Base-by-base conservation (phyloP, 495 filamentous ascomycete species). In the Penicillium samsonianum region DNA sequence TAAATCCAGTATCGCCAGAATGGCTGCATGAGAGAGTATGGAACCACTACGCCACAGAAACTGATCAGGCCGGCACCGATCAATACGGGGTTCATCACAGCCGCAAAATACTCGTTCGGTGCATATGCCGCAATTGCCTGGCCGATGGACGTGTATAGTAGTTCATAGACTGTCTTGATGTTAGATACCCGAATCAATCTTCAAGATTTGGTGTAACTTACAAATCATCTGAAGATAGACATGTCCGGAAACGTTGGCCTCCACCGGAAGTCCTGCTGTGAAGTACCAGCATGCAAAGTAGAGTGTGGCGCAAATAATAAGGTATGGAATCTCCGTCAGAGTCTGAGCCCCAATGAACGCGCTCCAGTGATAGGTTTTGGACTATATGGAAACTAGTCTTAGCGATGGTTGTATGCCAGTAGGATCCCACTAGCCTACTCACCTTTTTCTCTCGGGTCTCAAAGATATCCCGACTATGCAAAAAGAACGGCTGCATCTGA, bases 401-500 rank as follows among this genome's bases (percentile, higher is more conserved):
- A 87, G 0, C 90, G 73, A 7, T 76, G 75, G 49, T 84, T 78
- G 61, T 4, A 44, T n/a, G 9, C 82, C 88, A 87, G 35, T 38
- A 9, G 16, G 35, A 7, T 17, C 8, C 16, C 35, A 9, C 35
- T 38, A 38, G 35, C 5, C 16, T 1, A n/a, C 35, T 38, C 0
- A 64, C 87, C 89, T 75, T 94, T 85, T 72, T 91, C 80, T 58
- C 86, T 73, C 59, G 88, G 68, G 70, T 89, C 79, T 72, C 86
- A 77, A 76, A 92, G 81, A 85, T 75, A 52, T 96, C 82, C 3
- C 84, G 89, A 50, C 90, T 79, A 8, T 95, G 78, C 70, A 92
- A 78, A 78, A 96, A 96, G 72, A 96, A 87, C 52, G 86, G 79
- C 65, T 95, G 93, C 76, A 93, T 88, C 66, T 92, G 89, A 62